These are phyloP conservation scores for Lactifluus rugatus DNA, from an alignment of 768 basidiomycete species.

Conservation along the genomic window DNA sequence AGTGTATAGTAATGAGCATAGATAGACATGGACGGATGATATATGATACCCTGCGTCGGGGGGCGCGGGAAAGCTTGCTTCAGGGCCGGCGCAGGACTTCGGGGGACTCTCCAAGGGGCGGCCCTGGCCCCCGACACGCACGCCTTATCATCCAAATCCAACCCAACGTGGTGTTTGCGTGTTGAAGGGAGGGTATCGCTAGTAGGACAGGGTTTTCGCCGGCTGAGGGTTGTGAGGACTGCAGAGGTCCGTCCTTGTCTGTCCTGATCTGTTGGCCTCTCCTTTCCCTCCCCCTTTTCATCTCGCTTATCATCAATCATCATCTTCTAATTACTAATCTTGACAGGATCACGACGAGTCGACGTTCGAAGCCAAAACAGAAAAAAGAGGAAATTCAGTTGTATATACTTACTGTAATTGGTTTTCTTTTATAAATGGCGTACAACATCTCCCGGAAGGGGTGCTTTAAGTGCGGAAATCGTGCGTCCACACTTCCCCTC, in stretches of 20 bases:
- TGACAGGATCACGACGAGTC: slow-evolving; percentile 2
- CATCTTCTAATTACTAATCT: background rate
- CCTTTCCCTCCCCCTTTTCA: background rate
- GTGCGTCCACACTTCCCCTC: slow-evolving; percentile 37
- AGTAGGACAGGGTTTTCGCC: slow-evolving; percentile 11
- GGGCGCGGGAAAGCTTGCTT: slow-evolving; percentile 12
- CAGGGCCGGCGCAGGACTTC: background rate
- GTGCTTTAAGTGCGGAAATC: slow-evolving; percentile 90
- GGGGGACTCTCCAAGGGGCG: background rate
- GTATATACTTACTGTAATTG: slow-evolving; percentile 18
- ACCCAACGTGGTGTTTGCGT: slow-evolving; percentile 16
- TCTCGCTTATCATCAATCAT: background rate
- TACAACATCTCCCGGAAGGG: slow-evolving; percentile 80
- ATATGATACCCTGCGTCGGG: background rate
- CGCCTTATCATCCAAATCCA: slow-evolving; percentile 3
- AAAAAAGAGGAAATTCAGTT: slow-evolving; percentile 3
- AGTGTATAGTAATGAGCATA: background rate
- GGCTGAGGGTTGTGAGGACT: slow-evolving; percentile 16
- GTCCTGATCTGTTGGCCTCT: background rate
- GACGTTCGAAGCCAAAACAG: background rate
- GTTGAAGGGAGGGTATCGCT: slow-evolving; percentile 16
- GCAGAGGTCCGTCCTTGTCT: slow-evolving; percentile 16
- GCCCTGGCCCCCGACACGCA: background rate
- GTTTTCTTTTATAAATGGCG: slow-evolving; percentile 49
- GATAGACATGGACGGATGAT: background rate